phyloP scores from a whole-genome alignment of 805 yeast genomes.

The Ogataea zsoltii region DNA sequence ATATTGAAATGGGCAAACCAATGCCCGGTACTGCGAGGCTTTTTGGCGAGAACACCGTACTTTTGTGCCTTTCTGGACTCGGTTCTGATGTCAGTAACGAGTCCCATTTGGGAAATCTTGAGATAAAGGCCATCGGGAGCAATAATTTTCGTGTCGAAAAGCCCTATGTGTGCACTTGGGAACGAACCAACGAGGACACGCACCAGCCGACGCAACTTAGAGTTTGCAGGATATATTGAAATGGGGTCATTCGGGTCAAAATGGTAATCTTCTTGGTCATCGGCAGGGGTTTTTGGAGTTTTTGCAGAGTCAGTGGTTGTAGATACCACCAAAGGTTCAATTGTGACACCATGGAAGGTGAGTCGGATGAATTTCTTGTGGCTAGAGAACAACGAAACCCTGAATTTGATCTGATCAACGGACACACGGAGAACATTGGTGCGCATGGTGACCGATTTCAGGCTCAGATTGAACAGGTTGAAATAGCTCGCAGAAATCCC shows the following conservation, averaged over 20 bases:
- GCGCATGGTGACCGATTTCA: constrained; percentile 17
- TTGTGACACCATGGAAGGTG: constrained; percentile 7
- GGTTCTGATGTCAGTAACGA: constrained; percentile 8
- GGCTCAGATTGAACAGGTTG: constrained; percentile 29
- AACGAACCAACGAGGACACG: constrained; percentile 17
- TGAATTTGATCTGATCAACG: constrained; percentile 10
- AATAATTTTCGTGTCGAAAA: constrained; percentile 15
- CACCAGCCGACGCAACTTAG: constrained; percentile 10
- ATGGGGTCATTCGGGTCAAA: constrained; percentile 23
- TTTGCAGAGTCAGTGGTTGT: neutral
- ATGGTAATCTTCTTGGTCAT: neutral
- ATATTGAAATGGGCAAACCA: constrained; percentile 11
- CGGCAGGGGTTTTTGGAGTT: neutral
- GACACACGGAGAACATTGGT: constrained; percentile 8
- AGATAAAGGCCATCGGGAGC: neutral
- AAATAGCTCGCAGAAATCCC: constrained; percentile 32
- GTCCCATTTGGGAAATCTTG: neutral
- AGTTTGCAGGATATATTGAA: constrained; percentile 18
- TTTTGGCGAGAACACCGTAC: neutral
- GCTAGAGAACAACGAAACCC: constrained; percentile 13
- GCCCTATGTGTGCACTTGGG: constrained; percentile 25
- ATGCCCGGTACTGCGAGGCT: neutral
- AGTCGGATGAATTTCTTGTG: constrained; percentile 17
- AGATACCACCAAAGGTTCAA: neutral
- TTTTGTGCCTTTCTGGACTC: constrained; percentile 3